Evolutionary conservation across 495 filamentous ascomycete species (phyloP).

Genomic region (Rostrohypoxylon terebratum): DNA sequence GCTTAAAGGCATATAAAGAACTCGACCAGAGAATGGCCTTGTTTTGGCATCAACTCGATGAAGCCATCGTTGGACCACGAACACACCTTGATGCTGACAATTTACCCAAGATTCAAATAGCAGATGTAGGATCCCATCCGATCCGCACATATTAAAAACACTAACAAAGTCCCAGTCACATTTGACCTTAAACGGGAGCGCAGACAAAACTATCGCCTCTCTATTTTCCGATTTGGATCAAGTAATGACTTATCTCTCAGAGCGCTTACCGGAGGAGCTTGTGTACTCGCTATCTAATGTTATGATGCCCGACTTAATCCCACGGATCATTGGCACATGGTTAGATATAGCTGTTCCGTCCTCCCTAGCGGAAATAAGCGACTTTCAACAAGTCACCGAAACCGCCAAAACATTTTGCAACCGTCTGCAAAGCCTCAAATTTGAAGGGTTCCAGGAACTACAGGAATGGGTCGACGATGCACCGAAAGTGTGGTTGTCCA

Average conservation of each 20-base stretch:
- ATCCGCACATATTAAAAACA: background rate
- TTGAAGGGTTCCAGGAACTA: slow-evolving; percentile 76
- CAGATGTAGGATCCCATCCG: slow-evolving; percentile 53
- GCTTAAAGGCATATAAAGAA: slow-evolving; percentile 63
- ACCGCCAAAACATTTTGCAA: slow-evolving; percentile 71
- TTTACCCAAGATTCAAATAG: slow-evolving; percentile 50
- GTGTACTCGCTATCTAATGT: slow-evolving; percentile 69
- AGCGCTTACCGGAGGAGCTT: slow-evolving; percentile 72
- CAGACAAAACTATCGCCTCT: slow-evolving; percentile 56
- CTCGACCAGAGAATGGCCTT: slow-evolving; percentile 61
- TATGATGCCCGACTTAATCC: slow-evolving; percentile 74
- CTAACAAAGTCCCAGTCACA: slow-evolving; percentile 50
- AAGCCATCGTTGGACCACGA: slow-evolving; percentile 62
- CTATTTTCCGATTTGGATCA: slow-evolving; percentile 70
- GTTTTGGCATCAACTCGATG: slow-evolving; percentile 65
- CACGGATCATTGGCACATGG: slow-evolving; percentile 76
- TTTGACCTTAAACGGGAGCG: slow-evolving; percentile 48
- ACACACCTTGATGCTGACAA: slow-evolving; percentile 52
- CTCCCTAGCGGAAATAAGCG: slow-evolving; percentile 72
- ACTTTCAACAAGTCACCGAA: slow-evolving; percentile 74
- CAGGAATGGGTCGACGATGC: slow-evolving; percentile 83
- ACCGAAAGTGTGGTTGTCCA: slow-evolving; percentile 86
- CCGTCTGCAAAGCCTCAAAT: slow-evolving; percentile 69
- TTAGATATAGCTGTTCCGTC: slow-evolving; percentile 80
- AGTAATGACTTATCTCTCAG: slow-evolving; percentile 73